Evolutionary conservation across 2,329 filamentous ascomycete species (phyloP), one percentile per base, ranked within the genome.

Genomic region (Cadophora sp.): DNA sequence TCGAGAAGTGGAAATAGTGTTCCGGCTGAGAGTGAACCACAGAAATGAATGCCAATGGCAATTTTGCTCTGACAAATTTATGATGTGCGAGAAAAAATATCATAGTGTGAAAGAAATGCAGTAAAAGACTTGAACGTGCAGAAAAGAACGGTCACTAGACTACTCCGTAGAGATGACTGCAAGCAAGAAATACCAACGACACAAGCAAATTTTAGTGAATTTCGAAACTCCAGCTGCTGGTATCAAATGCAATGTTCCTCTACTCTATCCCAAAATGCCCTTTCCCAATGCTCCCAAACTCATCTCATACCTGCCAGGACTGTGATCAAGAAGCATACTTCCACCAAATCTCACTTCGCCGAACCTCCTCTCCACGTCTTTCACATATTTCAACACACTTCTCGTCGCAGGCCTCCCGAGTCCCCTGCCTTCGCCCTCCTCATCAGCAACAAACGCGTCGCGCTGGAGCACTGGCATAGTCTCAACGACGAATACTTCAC

Each of bases 311-410:
- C 88, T 83, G 30, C 87, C 90, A 3, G 91, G 91, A 70, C 87
- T 92, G 76, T 94, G 91, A 76, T 94, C 91, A 67, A 87, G 83
- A 78, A 94, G 81, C 89, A 93, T 92, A 56, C 89, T 88, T 27
- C 88, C 86, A 5, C 88, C 89, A 76, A 94, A 93, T 51, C 85
- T 82, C 50, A 93, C 81, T 79, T 94, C 91, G 33, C 86, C 83
- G 76, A 94, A 94, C 62, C 87, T 81, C 24, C 83, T 83, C 75
- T 93, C 90, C 36, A 93, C 91, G 76, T 94, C 88, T 65, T 86
- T 81, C 14, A 94, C 84, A 68, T 92, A 91, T 75, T 87, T 89
- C 59, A 94, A 79, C 68, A 92, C 87, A 48, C 91, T 86, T 61
- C 91, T 82, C 51, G 86, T 88, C 7, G 91, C 91, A 9, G 89